These are phyloP conservation scores for Populus hybrid DNA, from an alignment of 441 rosid genomes.

Conservation along the genomic window DNA sequence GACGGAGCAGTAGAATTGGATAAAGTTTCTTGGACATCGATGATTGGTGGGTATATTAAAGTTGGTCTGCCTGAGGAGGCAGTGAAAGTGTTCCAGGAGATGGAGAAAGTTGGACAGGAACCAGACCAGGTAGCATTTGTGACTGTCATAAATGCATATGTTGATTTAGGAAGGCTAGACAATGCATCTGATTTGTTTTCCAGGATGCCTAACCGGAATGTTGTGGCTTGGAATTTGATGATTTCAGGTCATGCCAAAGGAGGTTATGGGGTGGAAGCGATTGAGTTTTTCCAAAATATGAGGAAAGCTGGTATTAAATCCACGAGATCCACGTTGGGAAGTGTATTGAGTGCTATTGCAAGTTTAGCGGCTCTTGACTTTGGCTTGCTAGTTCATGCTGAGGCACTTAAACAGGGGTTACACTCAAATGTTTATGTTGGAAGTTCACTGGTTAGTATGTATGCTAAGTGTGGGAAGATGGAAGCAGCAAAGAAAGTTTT, in stretches of 20 bases:
- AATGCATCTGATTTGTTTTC: constrained; percentile 60
- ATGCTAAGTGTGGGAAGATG: constrained; percentile 66
- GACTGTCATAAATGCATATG: constrained; percentile 57
- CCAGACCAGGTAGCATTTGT: constrained; percentile 75
- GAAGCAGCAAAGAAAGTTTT: constrained; percentile 66
- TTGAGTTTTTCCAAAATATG: constrained; percentile 57
- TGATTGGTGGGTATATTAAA: constrained; percentile 75
- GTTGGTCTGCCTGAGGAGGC: constrained; percentile 71
- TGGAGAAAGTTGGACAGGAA: constrained; percentile 48
- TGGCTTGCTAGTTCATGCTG: constrained; percentile 78
- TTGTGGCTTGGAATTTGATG: constrained; percentile 92
- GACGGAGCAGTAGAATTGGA: constrained; percentile 56
- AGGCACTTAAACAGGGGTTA: constrained; percentile 83
- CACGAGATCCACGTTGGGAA: constrained; percentile 81
- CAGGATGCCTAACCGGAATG: constrained; percentile 61
- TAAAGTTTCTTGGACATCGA: constrained; percentile 81
- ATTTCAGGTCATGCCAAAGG: constrained; percentile 83
- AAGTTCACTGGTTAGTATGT: constrained; percentile 81
- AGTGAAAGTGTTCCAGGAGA: constrained; percentile 47
- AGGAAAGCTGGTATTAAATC: constrained; percentile 61
- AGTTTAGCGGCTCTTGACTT: constrained; percentile 47
- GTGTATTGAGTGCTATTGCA: constrained; percentile 74
- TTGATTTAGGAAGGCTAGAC: constrained; percentile 60
- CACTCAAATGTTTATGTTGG: constrained; percentile 74
- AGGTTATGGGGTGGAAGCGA: constrained; percentile 57